Base-by-base conservation (phyloP, 2,329 filamentous ascomycete genomes). In the Aphanoascus verrucosus region DNA sequence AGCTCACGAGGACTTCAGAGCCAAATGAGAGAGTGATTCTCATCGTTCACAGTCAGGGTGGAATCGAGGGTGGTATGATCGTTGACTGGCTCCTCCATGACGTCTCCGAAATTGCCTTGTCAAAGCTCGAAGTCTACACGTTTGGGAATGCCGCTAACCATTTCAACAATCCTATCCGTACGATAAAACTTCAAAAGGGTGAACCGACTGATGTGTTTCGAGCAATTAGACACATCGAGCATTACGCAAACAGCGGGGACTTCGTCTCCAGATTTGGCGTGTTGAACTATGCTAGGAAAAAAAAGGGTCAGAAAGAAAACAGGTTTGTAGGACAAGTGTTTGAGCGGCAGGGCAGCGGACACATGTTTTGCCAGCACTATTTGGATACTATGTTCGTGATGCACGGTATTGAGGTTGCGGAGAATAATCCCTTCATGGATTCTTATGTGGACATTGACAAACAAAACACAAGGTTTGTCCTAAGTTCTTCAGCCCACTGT, bases 361-460 rank as follows among this genome's bases (percentile, higher is more conserved):
- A 52, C 37, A 44, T 52, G 49, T 52, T 52, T 37, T 44, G 42
- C 49, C 40, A 44, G 32, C 49, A 52, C 19, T 52, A 52, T 28
- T 40, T 52, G 5, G 49, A 52, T 45, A 35, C 49, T 15, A 52
- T 52, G 49, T 52, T 52, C 23, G 11, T 45, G 20, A 50, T 50
- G 48, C 12, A 50, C 11, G 48, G 38, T 1, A 19, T 31, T 32
- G n/a, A n/a, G 37, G 48, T 50, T n/a, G 37, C 38, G 17, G 49
- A 52, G 41, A 19, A 28, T 11, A 52, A 52, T 14, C 23, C 4
- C 23, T 52, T 52, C 28, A 52, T 52, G 40, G 19, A 52, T 28
- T 50, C 48, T 9, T 8, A 31, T 38, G 19, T 50, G 28, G 38
- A 50, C 11, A 17, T 50, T 41, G 48, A 50, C 48, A 41, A 7